Conservation (phyloP, 176 grass and related monocot genomes). For the Avena eriantha region DNA sequence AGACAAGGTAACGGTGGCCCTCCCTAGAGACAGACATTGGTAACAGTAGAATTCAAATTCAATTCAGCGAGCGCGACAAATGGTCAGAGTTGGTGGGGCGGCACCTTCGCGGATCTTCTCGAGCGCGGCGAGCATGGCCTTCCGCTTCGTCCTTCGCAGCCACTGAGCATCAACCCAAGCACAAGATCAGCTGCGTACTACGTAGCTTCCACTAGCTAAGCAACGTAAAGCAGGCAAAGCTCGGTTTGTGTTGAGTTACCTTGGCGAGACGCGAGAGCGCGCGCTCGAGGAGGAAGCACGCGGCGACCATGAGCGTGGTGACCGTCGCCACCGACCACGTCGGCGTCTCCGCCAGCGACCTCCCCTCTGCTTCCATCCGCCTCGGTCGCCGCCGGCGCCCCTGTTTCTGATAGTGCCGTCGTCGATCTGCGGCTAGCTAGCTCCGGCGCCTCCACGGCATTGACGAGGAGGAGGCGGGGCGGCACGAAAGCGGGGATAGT, state of each 20-base stretch:
- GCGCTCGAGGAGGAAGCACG: constrained; percentile 95
- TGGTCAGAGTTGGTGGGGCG: not conserved
- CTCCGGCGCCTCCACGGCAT: constrained; percentile 20
- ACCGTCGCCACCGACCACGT: constrained; percentile 98
- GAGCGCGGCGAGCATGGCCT: constrained; percentile 93
- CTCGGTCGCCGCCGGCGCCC: not conserved
- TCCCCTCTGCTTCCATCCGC: constrained; percentile 50
- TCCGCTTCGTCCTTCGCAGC: constrained; percentile 91
- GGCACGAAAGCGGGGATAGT: not conserved
- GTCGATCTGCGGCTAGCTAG: constrained; percentile 3
- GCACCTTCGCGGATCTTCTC: constrained; percentile 96
- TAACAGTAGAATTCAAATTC: not conserved
- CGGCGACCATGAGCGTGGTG: constrained; percentile 86
- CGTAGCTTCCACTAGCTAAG: constrained; percentile 8
- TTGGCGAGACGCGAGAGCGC: constrained; percentile 78
- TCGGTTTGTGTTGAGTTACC: not conserved
- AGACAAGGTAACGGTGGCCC: not conserved
- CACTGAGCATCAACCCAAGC: constrained; percentile 50
- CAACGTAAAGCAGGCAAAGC: not conserved
- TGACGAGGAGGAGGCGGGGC: constrained; percentile 1
- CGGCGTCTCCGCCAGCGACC: constrained; percentile 97
- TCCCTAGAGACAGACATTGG: not conserved
- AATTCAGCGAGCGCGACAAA: not conserved
- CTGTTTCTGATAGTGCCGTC: not conserved
- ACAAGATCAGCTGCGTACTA: not conserved